Evolutionary conservation across 192 early-diverging fungal genomes (phyloP).

Genomic region (Podila horticola): DNA sequence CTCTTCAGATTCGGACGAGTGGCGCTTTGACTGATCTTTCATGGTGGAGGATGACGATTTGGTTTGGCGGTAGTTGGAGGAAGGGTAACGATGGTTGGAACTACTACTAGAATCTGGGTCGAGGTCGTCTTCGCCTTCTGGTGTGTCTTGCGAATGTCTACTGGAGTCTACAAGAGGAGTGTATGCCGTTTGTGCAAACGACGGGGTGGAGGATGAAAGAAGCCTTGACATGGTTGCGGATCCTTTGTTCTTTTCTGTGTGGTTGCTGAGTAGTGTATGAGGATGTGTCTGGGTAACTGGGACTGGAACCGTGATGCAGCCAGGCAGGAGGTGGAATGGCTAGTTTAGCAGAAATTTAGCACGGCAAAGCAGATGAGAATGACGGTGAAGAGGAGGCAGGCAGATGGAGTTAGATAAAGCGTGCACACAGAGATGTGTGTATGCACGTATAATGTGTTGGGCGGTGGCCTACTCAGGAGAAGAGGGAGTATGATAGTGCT

Average conservation of each 20-base stretch:
- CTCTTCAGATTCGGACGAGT: slow-evolving; percentile 3
- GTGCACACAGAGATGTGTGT: neutral
- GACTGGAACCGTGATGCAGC: no score
- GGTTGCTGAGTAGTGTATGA: neutral
- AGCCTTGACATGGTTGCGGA: slow-evolving; percentile 32
- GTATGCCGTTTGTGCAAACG: slow-evolving; percentile 33
- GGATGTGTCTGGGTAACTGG: neutral
- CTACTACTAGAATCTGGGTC: slow-evolving; percentile 38
- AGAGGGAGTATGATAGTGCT: no score
- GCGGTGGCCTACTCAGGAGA: no score
- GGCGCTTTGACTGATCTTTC: neutral
- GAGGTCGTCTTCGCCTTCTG: slow-evolving; percentile 30
- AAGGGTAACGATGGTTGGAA: neutral
- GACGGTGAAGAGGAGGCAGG: neutral
- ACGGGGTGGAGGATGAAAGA: slow-evolving; percentile 34
- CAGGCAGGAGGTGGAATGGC: no score
- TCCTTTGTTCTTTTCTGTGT: neutral
- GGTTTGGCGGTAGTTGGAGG: neutral
- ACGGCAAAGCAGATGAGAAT: neutral
- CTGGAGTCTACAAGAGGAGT: slow-evolving; percentile 19
- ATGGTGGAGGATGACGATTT: neutral
- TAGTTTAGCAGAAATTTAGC: neutral
- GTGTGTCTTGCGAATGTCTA: slow-evolving; percentile 18
- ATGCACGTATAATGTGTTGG: no score
- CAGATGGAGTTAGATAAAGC: neutral